Percentiles rank a stretch among this genome's conserved stretches.
Evolutionary conservation across 116 monocot genomes (phyloP).

Genomic region (Cymodocea nodosa): DNA sequence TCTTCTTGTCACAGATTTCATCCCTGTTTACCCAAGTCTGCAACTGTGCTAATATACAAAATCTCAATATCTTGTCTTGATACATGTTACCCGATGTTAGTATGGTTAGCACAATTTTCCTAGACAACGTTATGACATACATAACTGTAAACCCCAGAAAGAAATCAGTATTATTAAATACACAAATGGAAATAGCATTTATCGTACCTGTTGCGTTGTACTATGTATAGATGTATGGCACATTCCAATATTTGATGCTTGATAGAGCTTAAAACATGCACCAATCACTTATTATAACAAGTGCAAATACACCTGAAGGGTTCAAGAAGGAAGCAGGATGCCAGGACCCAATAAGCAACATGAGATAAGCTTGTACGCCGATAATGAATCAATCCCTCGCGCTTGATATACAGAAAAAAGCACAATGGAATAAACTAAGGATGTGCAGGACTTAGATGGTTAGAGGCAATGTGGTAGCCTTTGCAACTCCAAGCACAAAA

Average conservation of each 20-base stretch:
- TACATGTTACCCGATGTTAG: not conserved
- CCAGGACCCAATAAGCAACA: not conserved
- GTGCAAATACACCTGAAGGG: too few species aligned
- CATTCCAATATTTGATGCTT: too few species aligned
- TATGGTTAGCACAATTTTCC: too few species aligned
- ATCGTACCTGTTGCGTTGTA: too few species aligned
- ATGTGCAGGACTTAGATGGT: not conserved
- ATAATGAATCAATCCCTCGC: not conserved
- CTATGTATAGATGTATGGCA: too few species aligned
- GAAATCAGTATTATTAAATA: too few species aligned
- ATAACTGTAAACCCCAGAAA: too few species aligned
- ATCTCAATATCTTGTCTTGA: not conserved
- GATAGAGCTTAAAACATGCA: too few species aligned
- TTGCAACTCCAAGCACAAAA: slow-evolving; percentile 56
- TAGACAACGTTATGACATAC: too few species aligned
- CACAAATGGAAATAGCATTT: too few species aligned
- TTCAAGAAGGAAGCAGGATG: not conserved
- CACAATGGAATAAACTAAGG: not conserved
- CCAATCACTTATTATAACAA: too few species aligned
- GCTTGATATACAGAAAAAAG: not conserved
- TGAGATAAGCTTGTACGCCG: not conserved
- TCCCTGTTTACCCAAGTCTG: not conserved
- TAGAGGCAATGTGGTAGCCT: slow-evolving; percentile 58
- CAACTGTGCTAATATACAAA: not conserved
- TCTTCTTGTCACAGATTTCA: not conserved